A percentile compares a stretch with the other conserved stretches of the same genome.
Conservation (phyloP, 352 stramenopile genomes). For the Globisporangium abappressorium region DNA sequence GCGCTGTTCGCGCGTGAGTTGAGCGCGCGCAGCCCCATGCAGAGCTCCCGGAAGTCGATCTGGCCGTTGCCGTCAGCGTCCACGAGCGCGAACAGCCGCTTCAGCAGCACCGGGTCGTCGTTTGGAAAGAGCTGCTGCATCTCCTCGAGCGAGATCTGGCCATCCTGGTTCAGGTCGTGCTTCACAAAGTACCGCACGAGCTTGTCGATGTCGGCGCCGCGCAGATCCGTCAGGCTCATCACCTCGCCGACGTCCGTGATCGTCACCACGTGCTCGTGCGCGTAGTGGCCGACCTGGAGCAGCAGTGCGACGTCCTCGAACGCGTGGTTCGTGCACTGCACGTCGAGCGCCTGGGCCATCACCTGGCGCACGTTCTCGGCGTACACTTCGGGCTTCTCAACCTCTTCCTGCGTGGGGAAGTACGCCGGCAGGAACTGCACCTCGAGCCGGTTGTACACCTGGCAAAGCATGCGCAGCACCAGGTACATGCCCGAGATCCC, state of each 20-base stretch:
- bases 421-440: conserved; percentile 61
- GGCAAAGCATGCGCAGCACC: conserved; percentile 57
- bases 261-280: conserved; percentile 51
- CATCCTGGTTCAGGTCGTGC: conserved; percentile 56
- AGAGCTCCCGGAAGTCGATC: conserved; percentile 76
- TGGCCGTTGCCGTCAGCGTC: conserved; percentile 56
- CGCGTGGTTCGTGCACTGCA: conserved; percentile 68
- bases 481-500: conserved; percentile 52
- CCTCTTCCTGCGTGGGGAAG: conserved; percentile 37
- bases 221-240: conserved; percentile 42
- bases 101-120: conserved; percentile 47
- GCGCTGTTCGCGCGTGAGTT: conserved; percentile 36
- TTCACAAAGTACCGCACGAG: conserved; percentile 61
- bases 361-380: conserved; percentile 53
- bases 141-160: conserved; percentile 64
- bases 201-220: conserved; percentile 36
- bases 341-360: conserved; percentile 48
- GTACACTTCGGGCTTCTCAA: conserved; percentile 44
- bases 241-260: conserved; percentile 59
- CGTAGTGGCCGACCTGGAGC: conserved; percentile 53
- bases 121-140: conserved; percentile 43
- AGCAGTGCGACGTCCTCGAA: conserved; percentile 72
- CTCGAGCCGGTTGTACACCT: conserved; percentile 66
- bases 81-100: conserved; percentile 57
- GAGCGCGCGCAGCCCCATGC: conserved; percentile 49